Evolutionary conservation across 2,329 filamentous ascomycete species (phyloP).

Genomic region (Thielaviopsis populi): DNA sequence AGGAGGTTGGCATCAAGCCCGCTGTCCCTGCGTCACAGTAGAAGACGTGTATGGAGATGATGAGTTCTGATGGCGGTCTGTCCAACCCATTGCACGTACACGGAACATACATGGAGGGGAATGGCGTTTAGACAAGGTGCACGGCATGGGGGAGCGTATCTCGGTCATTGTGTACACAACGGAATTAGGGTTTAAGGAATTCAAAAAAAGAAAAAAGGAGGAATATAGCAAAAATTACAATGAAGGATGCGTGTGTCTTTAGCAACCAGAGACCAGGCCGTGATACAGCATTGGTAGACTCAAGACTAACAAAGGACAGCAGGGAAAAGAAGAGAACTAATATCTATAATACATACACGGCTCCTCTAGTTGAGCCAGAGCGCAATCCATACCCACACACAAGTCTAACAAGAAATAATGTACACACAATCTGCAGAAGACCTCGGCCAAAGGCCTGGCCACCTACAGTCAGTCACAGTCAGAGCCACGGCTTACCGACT

Average conservation of each 20-base stretch:
- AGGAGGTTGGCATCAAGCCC: slow-evolving; percentile 46
- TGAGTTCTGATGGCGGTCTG: neutral
- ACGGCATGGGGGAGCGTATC: neutral
- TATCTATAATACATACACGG: slow-evolving; percentile 3
- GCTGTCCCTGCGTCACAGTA: slow-evolving; percentile 39
- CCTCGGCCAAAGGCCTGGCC: neutral
- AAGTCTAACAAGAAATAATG: neutral
- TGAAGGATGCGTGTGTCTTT: neutral
- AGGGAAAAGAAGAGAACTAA: neutral
- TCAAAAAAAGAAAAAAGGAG: slow-evolving; percentile 13
- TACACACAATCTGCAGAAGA: neutral
- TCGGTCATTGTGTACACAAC: neutral
- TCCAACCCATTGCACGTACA: neutral
- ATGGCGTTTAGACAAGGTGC: neutral
- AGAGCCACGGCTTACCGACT: slow-evolving; percentile 6
- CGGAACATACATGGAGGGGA: neutral
- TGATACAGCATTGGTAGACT: neutral
- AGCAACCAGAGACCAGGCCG: neutral
- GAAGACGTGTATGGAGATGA: slow-evolving; percentile 23
- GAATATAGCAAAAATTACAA: neutral
- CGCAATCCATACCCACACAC: neutral
- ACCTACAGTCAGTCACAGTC: neutral
- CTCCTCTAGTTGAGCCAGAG: neutral
- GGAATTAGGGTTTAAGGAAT: slow-evolving; percentile 15
- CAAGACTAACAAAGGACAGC: neutral